phyloP scores from a whole-genome alignment of 495 filamentous ascomycete genomes.

The Penicillium antarcticum region DNA sequence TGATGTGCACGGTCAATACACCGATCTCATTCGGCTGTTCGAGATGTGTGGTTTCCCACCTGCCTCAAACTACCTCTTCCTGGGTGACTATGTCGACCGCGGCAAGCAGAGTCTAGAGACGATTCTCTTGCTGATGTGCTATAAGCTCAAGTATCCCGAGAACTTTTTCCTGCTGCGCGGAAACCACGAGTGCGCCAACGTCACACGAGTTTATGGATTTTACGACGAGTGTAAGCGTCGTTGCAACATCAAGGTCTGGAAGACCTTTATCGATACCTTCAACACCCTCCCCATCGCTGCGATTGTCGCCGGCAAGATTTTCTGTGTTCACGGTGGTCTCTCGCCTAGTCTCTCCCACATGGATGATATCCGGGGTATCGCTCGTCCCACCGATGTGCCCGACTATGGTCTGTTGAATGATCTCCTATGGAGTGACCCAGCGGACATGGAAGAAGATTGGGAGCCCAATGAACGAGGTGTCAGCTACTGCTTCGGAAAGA shows the following conservation, averaged over 20 bases:
- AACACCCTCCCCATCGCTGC: constrained; percentile 94
- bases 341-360: constrained; percentile 92
- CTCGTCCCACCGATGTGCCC: constrained; percentile 92
- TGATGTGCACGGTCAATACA: constrained; percentile 97
- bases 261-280: constrained; percentile 97
- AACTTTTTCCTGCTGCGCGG: constrained; percentile 98
- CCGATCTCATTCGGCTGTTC: constrained; percentile 94
- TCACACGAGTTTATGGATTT: constrained; percentile 97
- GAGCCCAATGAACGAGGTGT: constrained; percentile 96
- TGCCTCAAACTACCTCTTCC: constrained; percentile 88
- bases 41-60: constrained; percentile 99
- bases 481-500: constrained; percentile 98
- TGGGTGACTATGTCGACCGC: constrained; percentile 97
- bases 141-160: constrained; percentile 97
- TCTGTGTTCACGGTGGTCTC: constrained; percentile 95
- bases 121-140: constrained; percentile 91
- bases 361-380: constrained; percentile 97
- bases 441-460: constrained; percentile 97
- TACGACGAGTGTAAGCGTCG: constrained; percentile 99
- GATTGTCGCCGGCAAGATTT: constrained; percentile 97
- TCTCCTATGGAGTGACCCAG: constrained; percentile 95
- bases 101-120: constrained; percentile 98
- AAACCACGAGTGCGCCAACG: constrained; percentile 98
- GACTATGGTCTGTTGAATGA: constrained; percentile 97
- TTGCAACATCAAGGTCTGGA: constrained; percentile 99